Conservation (phyloP, 768 basidiomycete species). For the Cytidiella melzeri region DNA sequence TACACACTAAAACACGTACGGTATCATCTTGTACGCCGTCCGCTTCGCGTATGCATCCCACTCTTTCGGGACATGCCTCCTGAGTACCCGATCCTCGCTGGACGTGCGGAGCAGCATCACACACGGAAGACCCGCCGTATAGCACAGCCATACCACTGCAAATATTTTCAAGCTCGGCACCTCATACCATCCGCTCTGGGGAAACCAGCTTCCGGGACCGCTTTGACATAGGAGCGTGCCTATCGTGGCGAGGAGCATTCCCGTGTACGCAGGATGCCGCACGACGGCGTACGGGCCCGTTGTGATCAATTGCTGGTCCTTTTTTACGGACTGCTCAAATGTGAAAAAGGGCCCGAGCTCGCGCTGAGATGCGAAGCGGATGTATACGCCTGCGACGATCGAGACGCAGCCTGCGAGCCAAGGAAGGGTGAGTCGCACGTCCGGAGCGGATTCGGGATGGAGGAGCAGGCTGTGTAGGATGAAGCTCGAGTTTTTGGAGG, state of each 20-base stretch:
- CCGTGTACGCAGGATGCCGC: conserved; percentile 18
- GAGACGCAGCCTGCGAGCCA: background rate
- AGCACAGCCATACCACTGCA: background rate
- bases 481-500: too few species aligned
- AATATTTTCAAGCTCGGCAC: background rate
- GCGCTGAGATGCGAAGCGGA: background rate
- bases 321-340: conserved; percentile 3
- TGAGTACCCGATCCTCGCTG: background rate
- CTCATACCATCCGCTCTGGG: background rate
- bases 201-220: conserved; percentile 4
- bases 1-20: background rate
- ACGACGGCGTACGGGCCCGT: conserved; percentile 15
- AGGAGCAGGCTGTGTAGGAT: too few species aligned
- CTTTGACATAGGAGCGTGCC: conserved; percentile 3
- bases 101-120: background rate
- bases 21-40: conserved; percentile 4
- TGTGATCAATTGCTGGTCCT: conserved; percentile 12
- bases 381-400: background rate
- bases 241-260: conserved; percentile 1
- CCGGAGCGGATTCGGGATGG: too few species aligned
- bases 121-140: background rate
- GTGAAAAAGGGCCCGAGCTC: conserved; percentile 8
- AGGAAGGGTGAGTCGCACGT: conserved; percentile 29
- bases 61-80: background rate
- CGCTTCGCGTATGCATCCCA: conserved; percentile 2